A percentile compares a stretch with the other conserved stretches of the same genome.
Evolutionary conservation across 2,329 filamentous ascomycete genomes (phyloP).

Genomic region (Neofusicoccum sp.): DNA sequence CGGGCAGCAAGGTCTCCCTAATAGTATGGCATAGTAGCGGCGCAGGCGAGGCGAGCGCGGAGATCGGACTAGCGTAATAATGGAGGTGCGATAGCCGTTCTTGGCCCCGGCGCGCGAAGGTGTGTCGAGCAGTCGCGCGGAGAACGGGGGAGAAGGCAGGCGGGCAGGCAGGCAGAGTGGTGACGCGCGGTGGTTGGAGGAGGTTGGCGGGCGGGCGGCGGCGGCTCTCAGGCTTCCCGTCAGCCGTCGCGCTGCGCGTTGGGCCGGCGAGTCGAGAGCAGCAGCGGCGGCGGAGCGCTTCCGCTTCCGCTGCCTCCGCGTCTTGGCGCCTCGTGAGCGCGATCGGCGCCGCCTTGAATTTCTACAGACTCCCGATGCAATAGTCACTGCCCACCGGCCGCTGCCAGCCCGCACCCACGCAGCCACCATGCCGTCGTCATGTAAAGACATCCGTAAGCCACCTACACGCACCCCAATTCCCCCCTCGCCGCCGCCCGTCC

Average conservation of each 20-base stretch:
- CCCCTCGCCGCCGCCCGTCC: background rate
- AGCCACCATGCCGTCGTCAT: conserved; percentile 81
- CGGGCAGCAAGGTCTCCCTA: background rate
- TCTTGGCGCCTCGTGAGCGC: background rate
- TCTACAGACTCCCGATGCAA: background rate
- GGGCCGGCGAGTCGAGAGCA: background rate
- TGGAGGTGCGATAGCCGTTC: background rate
- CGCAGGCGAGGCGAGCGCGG: background rate
- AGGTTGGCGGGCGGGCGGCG: background rate
- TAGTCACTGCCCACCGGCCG: background rate
- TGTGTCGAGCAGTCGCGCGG: background rate
- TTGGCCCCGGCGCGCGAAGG: background rate
- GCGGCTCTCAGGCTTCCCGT: background rate
- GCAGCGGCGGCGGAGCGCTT: background rate
- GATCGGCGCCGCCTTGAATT: background rate
- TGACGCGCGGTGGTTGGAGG: background rate
- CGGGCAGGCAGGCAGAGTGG: background rate
- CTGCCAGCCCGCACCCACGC: background rate
- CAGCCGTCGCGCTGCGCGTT: background rate
- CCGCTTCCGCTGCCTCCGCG: background rate
- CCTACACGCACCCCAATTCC: background rate
- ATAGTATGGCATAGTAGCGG: background rate
- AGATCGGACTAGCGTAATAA: background rate
- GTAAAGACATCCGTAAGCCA: conserved; percentile 88
- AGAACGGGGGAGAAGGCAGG: background rate